Evolutionary conservation across 176 grass and related monocot species (phyloP).

Genomic region (Oryza australiensis): DNA sequence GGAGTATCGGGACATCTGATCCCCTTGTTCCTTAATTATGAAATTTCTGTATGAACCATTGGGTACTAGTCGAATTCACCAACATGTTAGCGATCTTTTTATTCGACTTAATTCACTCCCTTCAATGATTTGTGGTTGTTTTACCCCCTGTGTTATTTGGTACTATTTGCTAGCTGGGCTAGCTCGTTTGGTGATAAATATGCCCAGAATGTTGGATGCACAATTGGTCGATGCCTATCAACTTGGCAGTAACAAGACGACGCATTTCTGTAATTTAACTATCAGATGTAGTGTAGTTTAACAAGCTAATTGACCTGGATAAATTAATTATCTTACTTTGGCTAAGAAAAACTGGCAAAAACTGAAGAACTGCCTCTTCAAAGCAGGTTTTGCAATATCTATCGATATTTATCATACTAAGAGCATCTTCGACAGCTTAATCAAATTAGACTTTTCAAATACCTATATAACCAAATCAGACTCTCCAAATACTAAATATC

Average conservation of each 20-base stretch:
- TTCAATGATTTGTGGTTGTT: neutral
- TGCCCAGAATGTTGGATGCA: no score
- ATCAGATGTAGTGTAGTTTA: no score
- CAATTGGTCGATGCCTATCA: neutral
- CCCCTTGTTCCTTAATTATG: conserved; percentile 43
- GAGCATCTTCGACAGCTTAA: no score
- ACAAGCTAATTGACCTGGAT: neutral
- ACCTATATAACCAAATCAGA: no score
- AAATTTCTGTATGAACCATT: conserved; percentile 35
- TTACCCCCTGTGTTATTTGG: neutral
- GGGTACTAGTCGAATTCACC: conserved; percentile 13
- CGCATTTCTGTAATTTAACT: neutral
- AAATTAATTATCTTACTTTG: neutral
- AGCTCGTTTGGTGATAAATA: neutral
- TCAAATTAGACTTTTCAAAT: no score
- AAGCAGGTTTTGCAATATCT: no score
- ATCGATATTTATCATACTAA: no score
- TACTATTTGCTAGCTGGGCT: neutral
- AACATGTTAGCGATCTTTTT: neutral
- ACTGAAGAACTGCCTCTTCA: no score
- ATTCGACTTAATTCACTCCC: neutral
- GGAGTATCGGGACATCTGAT: conserved; percentile 42
- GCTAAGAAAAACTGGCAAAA: no score
- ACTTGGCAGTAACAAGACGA: no score
- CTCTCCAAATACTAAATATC: no score